Evolutionary conservation across 2,329 filamentous ascomycete species (phyloP), one percentile per base, ranked within the genome.

Genomic region (Cytospora schulzeri): DNA sequence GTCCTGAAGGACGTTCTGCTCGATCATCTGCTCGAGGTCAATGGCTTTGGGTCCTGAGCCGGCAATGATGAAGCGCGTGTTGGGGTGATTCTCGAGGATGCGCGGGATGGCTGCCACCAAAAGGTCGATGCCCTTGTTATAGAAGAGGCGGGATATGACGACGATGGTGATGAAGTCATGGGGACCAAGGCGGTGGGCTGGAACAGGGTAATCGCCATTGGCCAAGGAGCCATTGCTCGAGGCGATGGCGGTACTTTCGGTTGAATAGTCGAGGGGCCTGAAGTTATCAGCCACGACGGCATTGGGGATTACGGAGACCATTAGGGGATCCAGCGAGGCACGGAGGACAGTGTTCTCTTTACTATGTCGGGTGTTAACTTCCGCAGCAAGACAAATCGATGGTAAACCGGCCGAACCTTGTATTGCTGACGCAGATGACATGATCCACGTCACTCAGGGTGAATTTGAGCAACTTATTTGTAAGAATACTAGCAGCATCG

Each of bases 221-320:
- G 74, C 72, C 65, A 82, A 81, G 24, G 66, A 73, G 69, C 48
- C 75, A 69, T 33, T 74, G 12, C 50, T 33, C 24, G 60, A 62
- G 8, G 52, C 29, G n/a, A 11, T 28, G 67, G 63, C 50, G 57
- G 63, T 29, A 17, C 64, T 38, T 55, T 70, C 66, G 45, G 70
- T 59, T 9, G 65, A 74, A 68, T 83, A 81, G 61, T 83, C 83
- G 2, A 91, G 76, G 0, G 94, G 95, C 59, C 89, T 87, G 73
- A 99, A 99, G 78, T 97, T 96, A 72, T 97, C 93, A 14, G 96
- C 93, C 1, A 99, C 96, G 2, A 99, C 91, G 12, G 95, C 95
- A 70, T 99, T 99, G 17, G 95, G 95, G 65, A 99, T 98, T 45
- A 97, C 95, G 0, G 94, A 98, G 26, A 99, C 95, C 89, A 97